Evolutionary conservation across 176 grass and related monocot species (phyloP), one percentile per base, ranked within the genome.

Genomic region (Musa itinerans): DNA sequence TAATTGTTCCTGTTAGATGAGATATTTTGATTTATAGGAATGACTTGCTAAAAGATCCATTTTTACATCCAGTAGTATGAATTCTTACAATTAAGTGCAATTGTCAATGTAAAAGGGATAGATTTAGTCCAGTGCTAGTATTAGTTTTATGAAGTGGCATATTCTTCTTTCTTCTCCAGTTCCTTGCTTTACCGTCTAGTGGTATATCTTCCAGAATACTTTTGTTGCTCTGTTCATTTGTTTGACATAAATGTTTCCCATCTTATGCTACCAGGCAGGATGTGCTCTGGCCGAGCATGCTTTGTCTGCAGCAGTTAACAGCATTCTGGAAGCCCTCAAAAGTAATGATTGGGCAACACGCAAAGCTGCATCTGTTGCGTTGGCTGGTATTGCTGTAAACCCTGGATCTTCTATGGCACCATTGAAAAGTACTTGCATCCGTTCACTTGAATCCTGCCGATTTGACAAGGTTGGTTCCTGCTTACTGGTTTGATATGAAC

Each of bases 261-360:
- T 64, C 67, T 56, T 15, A 11, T 3, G 48, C 75, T 81, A 85
- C 79, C 78, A 99, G 96, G 95, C 86, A 74, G 90, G 90, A 83
- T 86, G 91, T 78, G 84, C 90, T 84, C 85, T 87, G 19, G 87
- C 89, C 55, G 84, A 91, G 19, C 83, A 88, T 74, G 75, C 83
- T 20, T 82, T 95, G 76, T 86, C 86, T 25, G 81, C 84, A 76
- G 91, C 96, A 74, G 65, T 99, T 63, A 88, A 83, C 77, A 84
- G 84, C 78, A 89, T 95, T 76, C 81, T 92, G 67, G 89, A 99
- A 78, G 84, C 88, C 52, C 63, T 95, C 43, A 95, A 89, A 77
- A 92, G 89, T 77, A 92, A 52, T 74, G 96, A 99, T 74, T 99
- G 89, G 96, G 87, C 84, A 16, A 95, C 91, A 54, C 83, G 89